Conservation (phyloP, 108 stramenopile genomes). For the Nitzschia inconspicua region DNA sequence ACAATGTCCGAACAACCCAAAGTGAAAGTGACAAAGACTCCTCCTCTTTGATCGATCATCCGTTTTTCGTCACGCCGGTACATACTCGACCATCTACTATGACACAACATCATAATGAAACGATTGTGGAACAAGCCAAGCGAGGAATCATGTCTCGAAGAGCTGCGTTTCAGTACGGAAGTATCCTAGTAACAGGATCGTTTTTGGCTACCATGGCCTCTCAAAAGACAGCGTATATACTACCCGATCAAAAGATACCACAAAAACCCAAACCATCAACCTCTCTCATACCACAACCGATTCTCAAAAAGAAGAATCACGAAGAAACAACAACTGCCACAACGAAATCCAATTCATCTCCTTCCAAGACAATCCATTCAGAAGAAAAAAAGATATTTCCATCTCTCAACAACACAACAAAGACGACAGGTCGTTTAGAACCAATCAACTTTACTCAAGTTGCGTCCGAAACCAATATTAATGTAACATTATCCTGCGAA, state of each 20-base stretch:
- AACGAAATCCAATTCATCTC: too few relatives aligned
- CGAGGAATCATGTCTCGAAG: not conserved
- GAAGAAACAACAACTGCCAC: too few relatives aligned
- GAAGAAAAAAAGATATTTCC: not conserved
- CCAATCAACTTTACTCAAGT: slow-evolving; percentile 50
- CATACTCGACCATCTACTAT: not conserved
- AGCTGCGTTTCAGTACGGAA: not conserved
- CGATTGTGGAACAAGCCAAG: not conserved
- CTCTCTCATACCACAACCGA: too few relatives aligned
- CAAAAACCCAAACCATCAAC: too few relatives aligned
- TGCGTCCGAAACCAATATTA: slow-evolving; percentile 38
- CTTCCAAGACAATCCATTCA: not conserved
- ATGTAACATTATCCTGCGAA: slow-evolving; percentile 31
- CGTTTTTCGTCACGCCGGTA: not conserved
- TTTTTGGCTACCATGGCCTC: not conserved
- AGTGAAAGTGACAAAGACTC: not conserved
- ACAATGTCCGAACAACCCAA: not conserved
- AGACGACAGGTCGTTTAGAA: slow-evolving; percentile 5
- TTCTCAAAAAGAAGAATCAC: too few relatives aligned
- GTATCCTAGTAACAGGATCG: not conserved
- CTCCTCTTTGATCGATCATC: not conserved
- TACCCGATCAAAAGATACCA: too few relatives aligned
- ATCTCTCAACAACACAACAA: not conserved
- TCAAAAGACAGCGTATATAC: too few relatives aligned
- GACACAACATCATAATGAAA: not conserved